phyloP scores from a whole-genome alignment of 371 early-diverging fungal genomes.

The Zychaea mexicana region DNA sequence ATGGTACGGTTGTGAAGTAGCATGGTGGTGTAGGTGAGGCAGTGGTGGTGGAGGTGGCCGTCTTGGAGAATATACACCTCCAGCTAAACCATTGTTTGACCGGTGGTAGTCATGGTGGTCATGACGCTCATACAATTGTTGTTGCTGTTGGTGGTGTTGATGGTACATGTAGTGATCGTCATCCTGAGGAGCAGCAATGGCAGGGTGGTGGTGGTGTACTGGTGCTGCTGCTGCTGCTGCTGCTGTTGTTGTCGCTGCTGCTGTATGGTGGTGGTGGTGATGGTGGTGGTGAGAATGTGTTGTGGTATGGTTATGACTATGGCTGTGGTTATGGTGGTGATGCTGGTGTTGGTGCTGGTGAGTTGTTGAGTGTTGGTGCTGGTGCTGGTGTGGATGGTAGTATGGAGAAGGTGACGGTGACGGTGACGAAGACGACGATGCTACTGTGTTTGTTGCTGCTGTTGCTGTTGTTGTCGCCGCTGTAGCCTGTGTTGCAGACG shows the following conservation, averaged over 20 bases:
- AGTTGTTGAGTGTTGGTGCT: neutral
- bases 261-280: conserved; percentile 5
- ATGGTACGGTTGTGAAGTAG: conserved; percentile 9
- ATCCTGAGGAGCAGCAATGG: neutral
- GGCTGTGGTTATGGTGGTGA: conserved; percentile 3
- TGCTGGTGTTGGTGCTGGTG: neutral
- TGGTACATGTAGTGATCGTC: conserved; percentile 13
- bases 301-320: conserved; percentile 4
- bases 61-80: neutral
- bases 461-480: too few relatives aligned
- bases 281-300: conserved; percentile 4
- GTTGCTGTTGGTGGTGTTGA: conserved; percentile 4
- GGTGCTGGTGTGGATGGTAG: conserved; percentile 1
- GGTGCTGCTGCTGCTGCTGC: too few relatives aligned
- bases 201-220: neutral
- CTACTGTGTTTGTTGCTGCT: neutral
- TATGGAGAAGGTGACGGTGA: conserved; percentile 8
- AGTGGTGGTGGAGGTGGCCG: neutral
- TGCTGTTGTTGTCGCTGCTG: too few relatives aligned
- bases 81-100: too few relatives aligned
- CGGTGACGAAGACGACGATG: neutral
- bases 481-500: too few relatives aligned
- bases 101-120: neutral
- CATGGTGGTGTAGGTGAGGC: neutral
- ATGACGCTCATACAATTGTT: neutral